Evolutionary conservation across 148 eudicot genomes (phyloP).

Genomic region (Vaccinium macrocarpon): DNA sequence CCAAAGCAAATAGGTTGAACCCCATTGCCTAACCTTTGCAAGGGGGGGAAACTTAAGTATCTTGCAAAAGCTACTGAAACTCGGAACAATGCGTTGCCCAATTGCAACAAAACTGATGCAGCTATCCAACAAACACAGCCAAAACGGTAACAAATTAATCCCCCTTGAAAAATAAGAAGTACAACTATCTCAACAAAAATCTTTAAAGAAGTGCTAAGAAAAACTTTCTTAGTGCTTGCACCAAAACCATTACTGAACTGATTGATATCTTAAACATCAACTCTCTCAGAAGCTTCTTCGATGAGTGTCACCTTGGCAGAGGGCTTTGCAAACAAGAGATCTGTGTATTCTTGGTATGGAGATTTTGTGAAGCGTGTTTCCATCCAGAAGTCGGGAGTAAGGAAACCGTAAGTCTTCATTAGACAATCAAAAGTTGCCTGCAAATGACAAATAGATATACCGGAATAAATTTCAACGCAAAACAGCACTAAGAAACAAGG

Average conservation of each 20-base stretch:
- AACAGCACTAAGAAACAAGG: not conserved
- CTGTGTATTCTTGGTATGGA: slow-evolving; percentile 70
- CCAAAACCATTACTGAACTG: not conserved
- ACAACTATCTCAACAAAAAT: not conserved
- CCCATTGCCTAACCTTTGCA: not conserved
- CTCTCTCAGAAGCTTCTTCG: slow-evolving; percentile 38
- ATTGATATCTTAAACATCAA: slow-evolving; percentile 20
- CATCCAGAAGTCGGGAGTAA: slow-evolving; percentile 73
- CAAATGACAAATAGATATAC: not conserved
- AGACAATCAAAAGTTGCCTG: slow-evolving; percentile 81
- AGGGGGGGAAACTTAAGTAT: not conserved
- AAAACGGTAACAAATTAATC: not conserved
- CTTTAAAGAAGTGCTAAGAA: not conserved
- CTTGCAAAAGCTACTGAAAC: not conserved
- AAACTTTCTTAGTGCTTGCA: not conserved
- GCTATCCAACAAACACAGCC: not conserved
- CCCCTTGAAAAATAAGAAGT: not conserved
- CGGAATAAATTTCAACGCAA: not conserved
- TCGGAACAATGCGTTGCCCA: not conserved
- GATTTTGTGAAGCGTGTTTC: slow-evolving; percentile 65
- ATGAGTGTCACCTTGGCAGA: slow-evolving; percentile 31
- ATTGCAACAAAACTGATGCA: not conserved
- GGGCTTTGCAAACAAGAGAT: slow-evolving; percentile 54
- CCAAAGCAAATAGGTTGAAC: not conserved
- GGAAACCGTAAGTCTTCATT: slow-evolving; percentile 70